phyloP scores from a whole-genome alignment of 495 filamentous ascomycete genomes.

The Alectoria sarmentosa region DNA sequence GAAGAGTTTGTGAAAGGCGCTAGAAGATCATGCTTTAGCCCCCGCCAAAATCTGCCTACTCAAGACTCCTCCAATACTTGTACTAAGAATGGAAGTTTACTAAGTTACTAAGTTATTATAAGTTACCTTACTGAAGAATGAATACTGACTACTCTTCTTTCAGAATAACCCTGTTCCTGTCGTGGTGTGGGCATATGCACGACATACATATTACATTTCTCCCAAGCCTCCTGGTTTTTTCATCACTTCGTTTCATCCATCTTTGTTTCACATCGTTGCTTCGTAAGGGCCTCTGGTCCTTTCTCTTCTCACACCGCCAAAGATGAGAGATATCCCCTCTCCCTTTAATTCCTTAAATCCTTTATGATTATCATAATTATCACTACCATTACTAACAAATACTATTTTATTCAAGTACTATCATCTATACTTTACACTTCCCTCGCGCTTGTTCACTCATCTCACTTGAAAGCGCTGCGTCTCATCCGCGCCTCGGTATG shows the following conservation, averaged over 20 bases:
- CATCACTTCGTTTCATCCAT: neutral
- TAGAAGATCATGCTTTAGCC: conserved; percentile 10
- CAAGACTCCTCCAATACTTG: no score
- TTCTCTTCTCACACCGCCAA: neutral
- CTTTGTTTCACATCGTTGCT: neutral
- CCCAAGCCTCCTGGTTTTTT: neutral
- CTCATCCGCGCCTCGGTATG: conserved; percentile 13
- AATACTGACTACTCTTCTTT: neutral
- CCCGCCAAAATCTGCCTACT: conserved; percentile 1
- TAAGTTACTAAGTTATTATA: no score
- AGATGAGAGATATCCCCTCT: no score
- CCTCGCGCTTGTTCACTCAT: conserved; percentile 11
- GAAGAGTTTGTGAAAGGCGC: conserved; percentile 9
- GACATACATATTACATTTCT: neutral
- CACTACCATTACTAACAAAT: neutral
- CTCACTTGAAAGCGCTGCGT: conserved; percentile 10
- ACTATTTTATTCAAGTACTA: no score
- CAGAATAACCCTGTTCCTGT: neutral
- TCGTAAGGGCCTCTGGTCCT: neutral
- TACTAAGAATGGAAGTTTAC: no score
- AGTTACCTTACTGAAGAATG: no score
- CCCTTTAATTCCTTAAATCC: no score
- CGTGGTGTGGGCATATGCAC: neutral
- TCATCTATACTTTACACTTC: neutral
- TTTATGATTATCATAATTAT: neutral